Evolutionary conservation across 2,329 filamentous ascomycete species (phyloP), one percentile per base, ranked within the genome.

Genomic region (Sclerotiophoma versabilis): DNA sequence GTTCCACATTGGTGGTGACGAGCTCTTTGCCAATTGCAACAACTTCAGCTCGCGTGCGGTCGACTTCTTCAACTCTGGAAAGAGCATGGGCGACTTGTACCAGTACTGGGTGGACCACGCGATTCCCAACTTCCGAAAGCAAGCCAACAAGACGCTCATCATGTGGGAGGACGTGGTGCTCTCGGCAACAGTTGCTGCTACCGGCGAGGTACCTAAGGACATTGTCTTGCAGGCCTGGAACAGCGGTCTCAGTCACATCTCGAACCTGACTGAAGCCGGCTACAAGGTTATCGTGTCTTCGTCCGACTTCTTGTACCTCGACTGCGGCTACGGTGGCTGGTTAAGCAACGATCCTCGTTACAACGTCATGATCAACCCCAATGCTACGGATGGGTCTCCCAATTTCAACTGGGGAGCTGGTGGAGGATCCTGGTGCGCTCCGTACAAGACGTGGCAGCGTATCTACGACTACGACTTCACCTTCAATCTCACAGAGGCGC

Each of bases 401-500:
- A 83, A 75, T 63, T 84, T 84, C 78, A 84, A 85, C 76, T 85
- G 80, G 65, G 75, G 75, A n/a, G 83, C 78, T 37, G 58, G 49
- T 19, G 82, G 83, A 32, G 83, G 82, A 15, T 82, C 79, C n/a
- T 85, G 82, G 82, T 85, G 83, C 63, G 79, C 78, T 0, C 83
- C 83, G 0, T 85, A 84, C 76, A 85, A 85, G 69, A 83, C 81
- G 17, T 85, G 82, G 82, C 83, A 84, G 67, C 81, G 82, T 42
- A 84, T 85, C 70, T 85, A 85, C 71, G 76, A 83, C 75, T 84
- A 80, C 66, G 82, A 85, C 71, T 84, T 84, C 65, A 81, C 81
- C 0, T 57, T 68, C 38, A 79, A 79, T 59, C 76, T 84, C 7
- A 81, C 80, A 1, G 71, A 71, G 0, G 59, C 67, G 0, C 76